A percentile compares a stretch with the other conserved stretches of the same genome.
phyloP scores from a whole-genome alignment of 2,329 filamentous ascomycete species.

The Albophoma yamanashiensis region DNA sequence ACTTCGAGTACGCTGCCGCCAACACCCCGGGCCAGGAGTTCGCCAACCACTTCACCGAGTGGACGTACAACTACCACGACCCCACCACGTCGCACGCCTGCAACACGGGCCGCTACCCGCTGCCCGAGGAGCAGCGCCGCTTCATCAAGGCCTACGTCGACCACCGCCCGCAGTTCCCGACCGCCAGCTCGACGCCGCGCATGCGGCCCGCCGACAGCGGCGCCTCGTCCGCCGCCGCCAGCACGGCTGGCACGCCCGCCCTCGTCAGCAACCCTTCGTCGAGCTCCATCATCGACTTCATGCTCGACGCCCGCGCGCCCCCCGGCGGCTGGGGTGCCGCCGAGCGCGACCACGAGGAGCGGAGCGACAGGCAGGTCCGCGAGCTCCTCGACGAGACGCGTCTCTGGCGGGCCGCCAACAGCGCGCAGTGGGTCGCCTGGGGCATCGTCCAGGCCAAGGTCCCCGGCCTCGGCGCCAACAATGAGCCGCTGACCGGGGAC shows the following conservation, averaged over 20 bases:
- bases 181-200: conserved; percentile 39
- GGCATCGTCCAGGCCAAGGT: conserved; percentile 92
- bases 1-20: conserved; percentile 93
- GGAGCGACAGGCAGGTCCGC: conserved; percentile 55
- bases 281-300: conserved; percentile 57
- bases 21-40: conserved; percentile 85
- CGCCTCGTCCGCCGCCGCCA: conserved; percentile 8
- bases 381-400: conserved; percentile 67
- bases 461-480: conserved; percentile 48
- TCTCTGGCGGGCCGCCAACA: conserved; percentile 81
- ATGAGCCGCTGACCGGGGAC: conserved; percentile 25
- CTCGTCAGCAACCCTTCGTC: conserved; percentile 26
- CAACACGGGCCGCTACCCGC: conserved; percentile 63
- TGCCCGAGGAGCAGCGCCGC: conserved; percentile 65
- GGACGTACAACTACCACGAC: conserved; percentile 97
- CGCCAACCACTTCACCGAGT: conserved; percentile 96
- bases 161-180: conserved; percentile 60
- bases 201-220: conserved; percentile 32
- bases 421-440: conserved; percentile 89
- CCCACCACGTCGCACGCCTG: conserved; percentile 53
- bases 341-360: conserved; percentile 51
- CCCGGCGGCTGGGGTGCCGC: conserved; percentile 37
- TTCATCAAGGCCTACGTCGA: conserved; percentile 82
- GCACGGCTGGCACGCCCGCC: conserved; percentile 18
- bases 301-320: conserved; percentile 64